These are phyloP conservation scores for Dothistroma septosporum DNA, from an alignment of 2,329 filamentous ascomycete genomes.

Conservation along the genomic window DNA sequence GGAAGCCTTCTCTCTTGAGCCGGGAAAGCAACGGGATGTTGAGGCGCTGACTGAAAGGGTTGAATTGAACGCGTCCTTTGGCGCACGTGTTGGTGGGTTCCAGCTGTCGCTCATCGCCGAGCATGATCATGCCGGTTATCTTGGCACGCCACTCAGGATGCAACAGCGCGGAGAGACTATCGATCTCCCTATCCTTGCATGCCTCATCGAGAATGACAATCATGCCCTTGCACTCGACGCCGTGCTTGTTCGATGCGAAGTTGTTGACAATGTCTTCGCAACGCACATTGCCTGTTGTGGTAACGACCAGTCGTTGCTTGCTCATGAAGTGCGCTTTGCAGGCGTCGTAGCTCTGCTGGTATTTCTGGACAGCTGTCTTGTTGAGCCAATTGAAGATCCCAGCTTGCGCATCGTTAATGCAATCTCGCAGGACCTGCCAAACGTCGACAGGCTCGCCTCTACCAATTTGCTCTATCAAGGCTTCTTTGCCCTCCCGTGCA, in stretches of 20 bases:
- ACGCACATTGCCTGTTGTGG: slow-evolving; percentile 23
- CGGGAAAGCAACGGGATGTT: slow-evolving; percentile 16
- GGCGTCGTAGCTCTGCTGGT: slow-evolving; percentile 12
- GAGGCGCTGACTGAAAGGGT: slow-evolving; percentile 16
- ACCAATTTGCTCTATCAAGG: not conserved
- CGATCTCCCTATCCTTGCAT: slow-evolving; percentile 23
- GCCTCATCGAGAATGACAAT: slow-evolving; percentile 22
- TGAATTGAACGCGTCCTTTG: slow-evolving; percentile 16
- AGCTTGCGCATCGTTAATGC: slow-evolving; percentile 10
- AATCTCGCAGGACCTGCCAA: slow-evolving; percentile 14
- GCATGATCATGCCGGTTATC: slow-evolving; percentile 21
- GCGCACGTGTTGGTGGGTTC: slow-evolving; percentile 19
- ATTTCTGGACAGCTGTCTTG: slow-evolving; percentile 6
- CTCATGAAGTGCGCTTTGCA: slow-evolving; percentile 20
- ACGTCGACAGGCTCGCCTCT: slow-evolving; percentile 10
- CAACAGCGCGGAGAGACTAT: slow-evolving; percentile 15
- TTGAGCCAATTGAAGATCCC: slow-evolving; percentile 17
- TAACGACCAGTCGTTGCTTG: slow-evolving; percentile 14
- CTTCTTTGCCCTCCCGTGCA: slow-evolving; percentile 4
- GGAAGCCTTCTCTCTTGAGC: slow-evolving; percentile 18
- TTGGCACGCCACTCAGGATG: slow-evolving; percentile 13
- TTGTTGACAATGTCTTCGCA: slow-evolving; percentile 16
- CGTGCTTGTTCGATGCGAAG: slow-evolving; percentile 16
- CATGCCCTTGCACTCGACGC: slow-evolving; percentile 12
- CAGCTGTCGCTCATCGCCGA: slow-evolving; percentile 19